Evolutionary conservation across 1,284 basidiomycete species (phyloP).

Genomic region (Grifola frondosa): DNA sequence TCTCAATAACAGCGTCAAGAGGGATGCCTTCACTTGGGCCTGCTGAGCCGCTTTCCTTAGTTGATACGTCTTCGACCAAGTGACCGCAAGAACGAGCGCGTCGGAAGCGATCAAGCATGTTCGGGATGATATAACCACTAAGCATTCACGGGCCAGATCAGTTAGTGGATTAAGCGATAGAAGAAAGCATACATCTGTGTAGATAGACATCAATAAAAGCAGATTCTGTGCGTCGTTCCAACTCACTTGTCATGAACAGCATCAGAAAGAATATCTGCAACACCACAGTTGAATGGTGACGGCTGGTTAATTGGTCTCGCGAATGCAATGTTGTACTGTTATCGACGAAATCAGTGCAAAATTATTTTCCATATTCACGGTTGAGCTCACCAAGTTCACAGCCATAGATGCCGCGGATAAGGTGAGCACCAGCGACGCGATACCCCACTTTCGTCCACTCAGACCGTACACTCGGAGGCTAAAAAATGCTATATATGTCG

Average conservation of each 20-base stretch:
- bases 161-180: too few species aligned
- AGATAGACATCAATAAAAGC: too few species aligned
- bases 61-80: conserved; percentile 9
- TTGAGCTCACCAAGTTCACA: conserved; percentile 1
- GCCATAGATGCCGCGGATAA: background rate
- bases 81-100: conserved; percentile 3
- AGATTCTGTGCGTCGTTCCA: too few species aligned
- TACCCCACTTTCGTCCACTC: conserved; percentile 3
- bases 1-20: conserved; percentile 3
- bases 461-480: conserved; percentile 6
- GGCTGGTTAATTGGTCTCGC: conserved; percentile 2
- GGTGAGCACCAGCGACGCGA: background rate
- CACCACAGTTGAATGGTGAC: conserved; percentile 1
- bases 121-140: conserved; percentile 5
- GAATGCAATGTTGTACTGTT: conserved; percentile 3
- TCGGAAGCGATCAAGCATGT: conserved; percentile 2
- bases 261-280: background rate
- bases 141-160: too few species aligned
- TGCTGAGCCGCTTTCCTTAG: conserved; percentile 5
- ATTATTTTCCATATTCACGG: too few species aligned
- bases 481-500: background rate
- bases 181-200: too few species aligned
- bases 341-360: background rate
- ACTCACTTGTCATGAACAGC: conserved; percentile 1
- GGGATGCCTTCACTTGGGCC: conserved; percentile 2